Evolutionary conservation across 208 protist species (phyloP), one percentile per base, ranked within the genome.

Genomic region (Naegleria fowleri): DNA sequence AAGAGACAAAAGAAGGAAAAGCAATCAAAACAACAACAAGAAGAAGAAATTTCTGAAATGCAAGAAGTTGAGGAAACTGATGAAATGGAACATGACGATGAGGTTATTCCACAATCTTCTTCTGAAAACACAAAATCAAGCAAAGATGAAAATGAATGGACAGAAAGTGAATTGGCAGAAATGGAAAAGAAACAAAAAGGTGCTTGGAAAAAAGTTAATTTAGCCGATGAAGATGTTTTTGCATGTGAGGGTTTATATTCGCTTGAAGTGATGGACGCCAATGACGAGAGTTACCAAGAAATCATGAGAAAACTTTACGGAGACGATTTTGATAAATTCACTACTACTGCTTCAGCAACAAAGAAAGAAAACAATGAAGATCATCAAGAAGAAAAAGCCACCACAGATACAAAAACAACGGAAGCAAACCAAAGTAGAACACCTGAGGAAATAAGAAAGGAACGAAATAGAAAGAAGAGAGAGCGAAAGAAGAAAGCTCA

Each of bases 61-160:
- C 48, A 90, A 4, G 13, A 25, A 5, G 43, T 13, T 86, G 83
- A 86, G 9, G 39, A 41, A 36, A 13, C 33, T 6, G 33, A 76
- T 39, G 86, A 43, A n/a, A 29, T 6, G 41, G 19, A 58, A 2
- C 48, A 41, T 19, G 29, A 5, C 13, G 38, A 29, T 89, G 22
- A 38, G 33, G 25, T 39, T 15, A 22, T 38, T 40, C 33, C 9
- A 67, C 19, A 67, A 67, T 15, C 11, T 29, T 29, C 55, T 4
- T 67, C 55, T 29, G 59, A 76, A 76, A 76, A 76, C 29, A 19
- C 75, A 83, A 39, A 83, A 83, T n/a, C 75, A 83, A 83, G 67
- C 33, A 79, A 40, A 38, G 22, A 36, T n/a, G 33, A n/a, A 38
- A n/a, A 76, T 76, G 75, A 83, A 83, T 83, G n/a, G 75, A 83